These are phyloP conservation scores for Fusarium neocosmosporiellum DNA, from an alignment of 2,329 filamentous ascomycete species.

Conservation along the genomic window DNA sequence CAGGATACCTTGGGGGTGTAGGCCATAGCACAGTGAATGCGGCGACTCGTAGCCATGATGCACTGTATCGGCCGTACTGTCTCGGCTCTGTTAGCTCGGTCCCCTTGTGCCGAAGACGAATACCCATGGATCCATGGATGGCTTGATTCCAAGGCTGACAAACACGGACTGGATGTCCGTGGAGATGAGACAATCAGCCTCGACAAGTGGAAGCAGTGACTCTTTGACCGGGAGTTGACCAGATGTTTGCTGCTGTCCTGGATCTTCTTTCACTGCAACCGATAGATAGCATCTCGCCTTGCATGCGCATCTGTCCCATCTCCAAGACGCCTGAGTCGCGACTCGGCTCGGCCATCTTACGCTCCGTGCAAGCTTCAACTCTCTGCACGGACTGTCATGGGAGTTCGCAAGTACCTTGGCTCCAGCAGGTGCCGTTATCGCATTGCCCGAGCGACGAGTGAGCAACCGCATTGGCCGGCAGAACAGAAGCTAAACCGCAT, in stretches of 20 bases:
- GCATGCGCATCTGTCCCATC: not conserved
- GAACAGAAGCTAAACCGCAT: conserved; percentile 31
- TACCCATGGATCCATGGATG: conserved; percentile 18
- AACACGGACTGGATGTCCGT: conserved; percentile 20
- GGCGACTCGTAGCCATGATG: conserved; percentile 31
- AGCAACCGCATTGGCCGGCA: conserved; percentile 40
- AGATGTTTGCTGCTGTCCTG: not conserved
- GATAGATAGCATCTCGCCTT: not conserved
- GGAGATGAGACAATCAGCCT: conserved; percentile 31
- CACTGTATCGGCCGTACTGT: conserved; percentile 19
- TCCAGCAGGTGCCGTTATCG: conserved; percentile 45
- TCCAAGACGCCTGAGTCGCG: conserved; percentile 25
- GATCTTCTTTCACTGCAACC: not conserved
- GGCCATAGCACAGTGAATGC: conserved; percentile 19
- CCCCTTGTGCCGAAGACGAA: conserved; percentile 23
- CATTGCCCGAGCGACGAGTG: conserved; percentile 47
- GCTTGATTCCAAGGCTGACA: conserved; percentile 35
- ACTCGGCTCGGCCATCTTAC: conserved; percentile 26
- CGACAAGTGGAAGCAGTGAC: conserved; percentile 5
- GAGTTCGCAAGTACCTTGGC: conserved; percentile 39
- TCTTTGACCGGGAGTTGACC: not conserved
- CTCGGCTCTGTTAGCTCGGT: conserved; percentile 16
- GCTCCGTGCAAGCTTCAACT: conserved; percentile 9
- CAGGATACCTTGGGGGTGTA: conserved; percentile 25
- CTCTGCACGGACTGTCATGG: conserved; percentile 40